phyloP scores from a whole-genome alignment of 179 eudicot genomes.

The Heliamphora pulchella region DNA sequence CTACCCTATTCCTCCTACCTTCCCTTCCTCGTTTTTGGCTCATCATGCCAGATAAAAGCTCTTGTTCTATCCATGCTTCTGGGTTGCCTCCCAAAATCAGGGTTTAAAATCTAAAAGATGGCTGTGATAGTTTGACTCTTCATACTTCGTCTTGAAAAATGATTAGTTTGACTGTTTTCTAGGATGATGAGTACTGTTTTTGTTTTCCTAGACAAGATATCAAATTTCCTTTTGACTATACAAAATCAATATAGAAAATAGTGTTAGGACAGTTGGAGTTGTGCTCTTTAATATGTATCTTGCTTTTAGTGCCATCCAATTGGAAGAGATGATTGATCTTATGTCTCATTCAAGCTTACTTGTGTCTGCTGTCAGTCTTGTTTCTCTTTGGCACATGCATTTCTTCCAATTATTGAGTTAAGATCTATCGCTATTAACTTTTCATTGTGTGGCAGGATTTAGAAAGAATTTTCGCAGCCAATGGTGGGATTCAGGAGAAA shows the following conservation, averaged over 20 bases:
- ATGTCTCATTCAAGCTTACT: not conserved
- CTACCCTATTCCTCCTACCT: not conserved
- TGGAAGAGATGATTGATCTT: not conserved
- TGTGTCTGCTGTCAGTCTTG: not conserved
- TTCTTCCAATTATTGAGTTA: not conserved
- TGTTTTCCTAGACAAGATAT: not conserved
- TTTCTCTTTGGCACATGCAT: not conserved
- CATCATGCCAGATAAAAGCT: no score
- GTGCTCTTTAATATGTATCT: not conserved
- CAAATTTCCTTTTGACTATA: not conserved
- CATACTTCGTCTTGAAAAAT: not conserved
- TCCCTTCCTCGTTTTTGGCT: not conserved
- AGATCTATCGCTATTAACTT: not conserved
- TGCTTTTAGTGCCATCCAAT: not conserved
- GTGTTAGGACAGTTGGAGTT: not conserved
- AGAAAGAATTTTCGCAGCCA: constrained; percentile 54
- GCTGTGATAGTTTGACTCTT: not conserved
- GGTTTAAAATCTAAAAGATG: not conserved
- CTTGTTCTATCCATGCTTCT: no score
- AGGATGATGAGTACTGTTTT: not conserved
- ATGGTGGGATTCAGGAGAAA: constrained; percentile 54
- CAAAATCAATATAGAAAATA: not conserved
- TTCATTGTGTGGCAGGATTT: constrained; percentile 43
- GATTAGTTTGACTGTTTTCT: not conserved
- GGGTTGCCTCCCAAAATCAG: no score